Evolutionary conservation across 768 basidiomycete species (phyloP).

Genomic region (Pisolithus albus): DNA sequence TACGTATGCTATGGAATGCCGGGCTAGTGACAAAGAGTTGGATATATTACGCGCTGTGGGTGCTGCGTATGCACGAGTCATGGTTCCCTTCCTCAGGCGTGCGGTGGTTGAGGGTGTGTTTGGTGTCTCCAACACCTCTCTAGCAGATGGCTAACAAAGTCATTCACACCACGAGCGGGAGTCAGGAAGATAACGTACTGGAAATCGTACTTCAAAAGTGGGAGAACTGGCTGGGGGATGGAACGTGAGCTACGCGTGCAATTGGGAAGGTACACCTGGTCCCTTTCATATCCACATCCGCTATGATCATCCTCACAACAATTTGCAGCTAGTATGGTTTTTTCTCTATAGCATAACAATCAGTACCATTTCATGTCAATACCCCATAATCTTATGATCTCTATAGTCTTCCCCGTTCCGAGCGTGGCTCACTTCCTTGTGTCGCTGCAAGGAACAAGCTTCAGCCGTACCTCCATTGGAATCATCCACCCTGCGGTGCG

Average conservation of each 20-base stretch:
- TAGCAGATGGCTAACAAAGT: background rate
- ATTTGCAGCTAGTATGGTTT: too few relatives aligned
- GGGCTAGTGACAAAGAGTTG: conserved; percentile 29
- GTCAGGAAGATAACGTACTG: conserved; percentile 2
- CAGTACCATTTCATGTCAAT: too few relatives aligned
- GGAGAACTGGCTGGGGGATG: conserved; percentile 25
- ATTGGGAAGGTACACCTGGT: too few relatives aligned
- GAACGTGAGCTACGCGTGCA: background rate
- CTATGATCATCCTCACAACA: too few relatives aligned
- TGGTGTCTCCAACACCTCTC: conserved; percentile 27
- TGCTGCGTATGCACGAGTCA: conserved; percentile 49
- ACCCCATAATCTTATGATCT: too few relatives aligned
- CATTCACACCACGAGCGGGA: background rate
- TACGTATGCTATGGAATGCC: conserved; percentile 34
- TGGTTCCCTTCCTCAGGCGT: conserved; percentile 65
- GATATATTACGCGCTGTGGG: conserved; percentile 44
- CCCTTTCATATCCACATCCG: too few relatives aligned
- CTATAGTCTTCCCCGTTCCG: too few relatives aligned
- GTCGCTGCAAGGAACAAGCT: too few relatives aligned
- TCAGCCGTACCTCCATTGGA: too few relatives aligned
- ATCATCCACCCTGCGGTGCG: too few relatives aligned
- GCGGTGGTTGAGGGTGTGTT: conserved; percentile 76
- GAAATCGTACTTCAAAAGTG: conserved; percentile 13
- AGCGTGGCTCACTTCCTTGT: too few relatives aligned
- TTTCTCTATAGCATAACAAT: too few relatives aligned